Evolutionary conservation across 768 basidiomycete genomes (phyloP), one percentile per base, ranked within the genome.

Genomic region (Pleurotus platypus): DNA sequence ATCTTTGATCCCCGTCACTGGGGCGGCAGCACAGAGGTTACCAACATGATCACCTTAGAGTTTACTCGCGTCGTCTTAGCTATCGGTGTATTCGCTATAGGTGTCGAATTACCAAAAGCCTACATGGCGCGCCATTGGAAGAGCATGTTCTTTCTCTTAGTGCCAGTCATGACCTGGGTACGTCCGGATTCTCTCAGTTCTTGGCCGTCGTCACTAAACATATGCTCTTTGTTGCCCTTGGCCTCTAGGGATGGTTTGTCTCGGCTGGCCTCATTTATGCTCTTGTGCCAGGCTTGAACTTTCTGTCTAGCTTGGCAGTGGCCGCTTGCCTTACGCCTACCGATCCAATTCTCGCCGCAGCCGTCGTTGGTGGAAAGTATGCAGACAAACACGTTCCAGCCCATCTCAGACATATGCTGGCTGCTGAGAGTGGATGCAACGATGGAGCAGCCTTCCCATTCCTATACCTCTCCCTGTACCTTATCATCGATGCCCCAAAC

Each of bases 371-470:
- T 65, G 96, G 96, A 30, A 95, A 92, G 75, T 99, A 93, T 74
- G 97, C 97, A 2, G 91, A 98, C 70, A 97, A 98, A 68, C 96
- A 98, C 65, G 96, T 98, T 20, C 92, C 91, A 1, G 85, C 88
- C 0, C 91, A 93, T 66, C 75, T 93, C 42, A 85, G 81, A 30
- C 81, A 83, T 61, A 72, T 83, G 1, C 67, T 82, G 3, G 84
- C 85, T 1, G 85, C 84, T 4, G 96, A 98, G 72, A 87, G 85
- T 56, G 96, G 93, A 6, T 93, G 92, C 66, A 99, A 98, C 69
- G 97, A 99, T 60, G 97, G 97, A 35, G 96, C 96, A 0, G 94
- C 95, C 0, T 97, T 94, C 70, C 95, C 94, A 0, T 98, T 98
- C 70, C 77, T 98, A 26, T 94, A 85, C 67, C 79, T 99, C 57